Evolutionary conservation across 1,284 basidiomycete species (phyloP).

Genomic region (Irpex sp.): DNA sequence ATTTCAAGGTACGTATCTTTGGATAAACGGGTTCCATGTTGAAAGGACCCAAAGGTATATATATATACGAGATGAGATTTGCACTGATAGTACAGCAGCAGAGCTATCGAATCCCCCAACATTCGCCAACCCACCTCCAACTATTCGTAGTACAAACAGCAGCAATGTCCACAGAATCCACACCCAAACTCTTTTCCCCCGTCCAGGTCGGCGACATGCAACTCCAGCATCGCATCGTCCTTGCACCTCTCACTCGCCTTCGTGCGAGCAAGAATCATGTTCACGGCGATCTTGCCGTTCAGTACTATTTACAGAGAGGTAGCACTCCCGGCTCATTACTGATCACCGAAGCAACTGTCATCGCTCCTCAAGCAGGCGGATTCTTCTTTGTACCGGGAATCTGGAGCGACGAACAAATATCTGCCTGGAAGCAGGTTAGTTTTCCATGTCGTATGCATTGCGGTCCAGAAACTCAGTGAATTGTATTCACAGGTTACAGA

Average conservation of each 20-base stretch:
- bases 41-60: too few relatives aligned
- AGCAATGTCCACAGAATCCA: not conserved
- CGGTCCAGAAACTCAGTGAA: not conserved
- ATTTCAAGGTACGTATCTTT: too few relatives aligned
- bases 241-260: conserved; percentile 44
- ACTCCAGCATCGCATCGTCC: conserved; percentile 42
- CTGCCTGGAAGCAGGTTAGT: conserved; percentile 42
- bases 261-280: conserved; percentile 29
- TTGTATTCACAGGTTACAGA: conserved; percentile 22
- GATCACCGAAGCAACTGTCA: conserved; percentile 45
- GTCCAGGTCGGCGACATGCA: conserved; percentile 35
- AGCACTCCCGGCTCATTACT: conserved; percentile 41
- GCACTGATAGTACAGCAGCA: too few relatives aligned
- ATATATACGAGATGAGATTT: too few relatives aligned
- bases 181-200: conserved; percentile 40
- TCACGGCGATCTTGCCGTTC: conserved; percentile 26
- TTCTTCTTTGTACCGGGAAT: conserved; percentile 37
- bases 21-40: too few relatives aligned
- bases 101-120: too few relatives aligned
- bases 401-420: conserved; percentile 41
- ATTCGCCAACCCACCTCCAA: too few relatives aligned
- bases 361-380: conserved; percentile 37
- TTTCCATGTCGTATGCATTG: conserved; percentile 21
- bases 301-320: conserved; percentile 48
- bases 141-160: too few relatives aligned